Percentiles rank a stretch among this genome's conserved stretches.
Evolutionary conservation across 179 eudicot genomes (phyloP).

Genomic region (Spergularia azorica): DNA sequence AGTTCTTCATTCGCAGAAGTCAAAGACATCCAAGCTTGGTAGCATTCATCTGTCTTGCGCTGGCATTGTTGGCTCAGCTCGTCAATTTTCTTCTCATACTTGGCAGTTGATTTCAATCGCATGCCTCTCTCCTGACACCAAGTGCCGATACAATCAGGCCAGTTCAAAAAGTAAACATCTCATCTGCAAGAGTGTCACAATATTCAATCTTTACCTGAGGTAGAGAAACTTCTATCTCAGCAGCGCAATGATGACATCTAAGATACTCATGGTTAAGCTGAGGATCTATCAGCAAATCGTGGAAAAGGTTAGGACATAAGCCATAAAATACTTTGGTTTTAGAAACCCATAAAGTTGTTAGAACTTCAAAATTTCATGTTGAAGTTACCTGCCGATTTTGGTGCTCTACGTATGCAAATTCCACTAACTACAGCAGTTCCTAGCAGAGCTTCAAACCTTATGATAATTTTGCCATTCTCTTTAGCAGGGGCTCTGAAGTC

Average conservation of each 20-base stretch:
- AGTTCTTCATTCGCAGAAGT: conserved; percentile 81
- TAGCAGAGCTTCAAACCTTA: conserved; percentile 77
- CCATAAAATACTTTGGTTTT: background rate
- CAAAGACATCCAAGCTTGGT: conserved; percentile 97
- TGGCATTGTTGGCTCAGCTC: conserved; percentile 69
- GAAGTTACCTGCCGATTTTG: conserved; percentile 52
- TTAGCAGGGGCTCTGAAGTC: conserved; percentile 60
- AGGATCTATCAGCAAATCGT: conserved; percentile 40
- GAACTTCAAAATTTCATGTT: conserved; percentile 1
- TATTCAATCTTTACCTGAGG: conserved; percentile 56
- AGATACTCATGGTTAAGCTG: conserved; percentile 41
- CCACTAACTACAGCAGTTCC: conserved; percentile 85
- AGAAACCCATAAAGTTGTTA: background rate
- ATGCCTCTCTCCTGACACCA: conserved; percentile 47
- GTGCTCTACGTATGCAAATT: conserved; percentile 78
- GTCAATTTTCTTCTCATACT: conserved; percentile 83
- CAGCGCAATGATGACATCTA: conserved; percentile 66
- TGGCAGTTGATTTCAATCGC: conserved; percentile 51
- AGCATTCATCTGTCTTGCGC: conserved; percentile 87
- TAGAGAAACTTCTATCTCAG: conserved; percentile 67
- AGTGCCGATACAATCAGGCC: conserved; percentile 1
- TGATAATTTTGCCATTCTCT: conserved; percentile 53
- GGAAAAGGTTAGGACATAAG: conserved; percentile 3
- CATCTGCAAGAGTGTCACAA: conserved; percentile 11
- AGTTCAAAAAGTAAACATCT: background rate